Base-by-base conservation (phyloP, 768 basidiomycete genomes). In the Lentinula raphanica region DNA sequence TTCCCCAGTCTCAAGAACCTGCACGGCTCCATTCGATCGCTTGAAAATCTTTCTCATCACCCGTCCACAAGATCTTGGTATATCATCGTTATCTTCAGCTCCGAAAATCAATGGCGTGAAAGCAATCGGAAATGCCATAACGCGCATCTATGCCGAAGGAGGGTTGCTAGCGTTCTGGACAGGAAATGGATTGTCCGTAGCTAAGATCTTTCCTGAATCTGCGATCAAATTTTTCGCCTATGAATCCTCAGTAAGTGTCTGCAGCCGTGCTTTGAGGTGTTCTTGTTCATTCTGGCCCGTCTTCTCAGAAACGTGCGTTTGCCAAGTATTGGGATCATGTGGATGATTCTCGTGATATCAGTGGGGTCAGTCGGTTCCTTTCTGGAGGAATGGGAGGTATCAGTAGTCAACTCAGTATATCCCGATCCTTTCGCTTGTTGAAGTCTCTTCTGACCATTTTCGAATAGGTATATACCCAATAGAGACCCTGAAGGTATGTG, bases 151-250 rank as follows among this genome's bases (percentile, higher is more conserved):
- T 68, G 72, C 83, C 1, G 94, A 98, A 71, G 93, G 93, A 31
- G 94, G 94, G 6, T 73, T 97, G 15, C 78, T 87, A 51, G 91
- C 88, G 3, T 99, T 98, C 70, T 99, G 97, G 96, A 94, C 94
- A n/a, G 97, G 97, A 5, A 97, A 94, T 67, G 89, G 87, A 35
- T 77, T 99, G 55, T 98, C 95, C 49, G 90, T 98, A 27, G 81
- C 85, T 54, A 98, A 98, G 77, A 97, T 98, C 62, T 90, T 98
- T 62, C 95, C 95, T 4, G 96, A 98, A 76, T 98, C 94, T 48
- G 97, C 97, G 27, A 97, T 98, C 80, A 98, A 98, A 73, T 98
- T 99, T 76, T 86, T 95, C 64, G 72, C 91, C 3, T 98, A 98
- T 71, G 97, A 98, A 72, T 88, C 92, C 58, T 87, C 93, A 56